Base-by-base conservation (phyloP, 2,329 filamentous ascomycete species). In the Mycosphaerelloides madeirae region DNA sequence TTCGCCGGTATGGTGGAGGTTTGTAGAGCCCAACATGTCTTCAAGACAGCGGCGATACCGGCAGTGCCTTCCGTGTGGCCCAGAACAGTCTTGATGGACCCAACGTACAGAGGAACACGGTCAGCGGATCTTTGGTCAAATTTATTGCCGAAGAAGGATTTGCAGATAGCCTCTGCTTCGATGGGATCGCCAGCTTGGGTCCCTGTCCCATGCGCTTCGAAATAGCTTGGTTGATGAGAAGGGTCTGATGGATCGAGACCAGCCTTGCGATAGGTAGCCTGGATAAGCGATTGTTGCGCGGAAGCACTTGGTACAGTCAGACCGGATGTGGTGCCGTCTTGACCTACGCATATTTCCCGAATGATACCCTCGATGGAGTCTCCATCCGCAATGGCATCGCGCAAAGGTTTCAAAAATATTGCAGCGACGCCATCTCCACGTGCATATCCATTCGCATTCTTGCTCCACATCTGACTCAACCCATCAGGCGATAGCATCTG, bases 361-460 rank as follows among this genome's bases (percentile, higher is more conserved):
- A 51, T 41, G 20, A 51, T 25, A 18, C 37, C 41, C 7, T 45
- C 36, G 9, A 51, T 42, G 7, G 41, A 12, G 29, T 51, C 34
- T 14, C 39, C 42, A 15, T 48, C 44, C 15, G 20, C 12, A 13
- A 48, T 13, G 0, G 79, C 79, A 1, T 66, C 57, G 3, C 55
- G 59, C 2, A 81, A 53, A 0, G 56, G 63, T 56, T 81, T 81
- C 0, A 83, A 46, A 0, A 79, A 58, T 0, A 81, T 50, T 0
- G 65, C 63, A 1, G 68, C 68, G 6, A 78, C 58, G 0, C 75
- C 77, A 38, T 81, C 79, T 11, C 74, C 75, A 0, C 76, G 68
- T 22, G 65, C 74, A 56, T 68, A 77, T 5, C 75, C 76, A 49
- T 77, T 61, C 0, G 73, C 77, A 1, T 55, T 54, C 3, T 55